Percentiles rank a stretch among this genome's conserved stretches.
Conservation (phyloP, 306 rosid genomes). For the Senna siamea region DNA sequence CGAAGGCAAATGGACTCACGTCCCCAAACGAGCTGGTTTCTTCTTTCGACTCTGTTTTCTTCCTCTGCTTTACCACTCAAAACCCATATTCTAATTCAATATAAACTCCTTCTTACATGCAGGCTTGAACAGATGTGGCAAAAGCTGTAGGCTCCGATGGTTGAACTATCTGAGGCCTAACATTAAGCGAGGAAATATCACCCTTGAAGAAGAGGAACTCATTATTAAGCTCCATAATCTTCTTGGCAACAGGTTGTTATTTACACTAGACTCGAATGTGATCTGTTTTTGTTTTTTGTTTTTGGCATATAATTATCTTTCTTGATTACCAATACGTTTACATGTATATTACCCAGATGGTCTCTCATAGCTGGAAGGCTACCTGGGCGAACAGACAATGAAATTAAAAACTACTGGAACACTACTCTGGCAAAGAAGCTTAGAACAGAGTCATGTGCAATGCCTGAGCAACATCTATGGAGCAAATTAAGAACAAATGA, state of each 20-base stretch:
- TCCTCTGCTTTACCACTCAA: no score
- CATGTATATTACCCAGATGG: not conserved
- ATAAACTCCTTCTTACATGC: not conserved
- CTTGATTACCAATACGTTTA: not conserved
- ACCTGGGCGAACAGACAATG: slow-evolving; percentile 24
- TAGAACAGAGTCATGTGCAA: not conserved
- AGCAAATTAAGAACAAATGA: not conserved
- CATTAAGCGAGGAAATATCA: slow-evolving; percentile 19
- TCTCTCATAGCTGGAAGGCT: slow-evolving; percentile 31
- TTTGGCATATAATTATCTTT: not conserved
- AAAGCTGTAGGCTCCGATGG: slow-evolving; percentile 33
- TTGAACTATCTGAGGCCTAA: slow-evolving; percentile 16
- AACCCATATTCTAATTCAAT: no score
- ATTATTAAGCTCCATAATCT: slow-evolving; percentile 20
- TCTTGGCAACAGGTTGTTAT: slow-evolving; percentile 12
- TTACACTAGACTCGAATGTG: no score
- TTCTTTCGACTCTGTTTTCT: no score
- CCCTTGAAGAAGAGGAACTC: slow-evolving; percentile 24
- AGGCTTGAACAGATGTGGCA: slow-evolving; percentile 26
- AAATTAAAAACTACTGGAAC: slow-evolving; percentile 30
- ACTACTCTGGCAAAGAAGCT: slow-evolving; percentile 12
- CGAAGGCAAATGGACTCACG: not conserved
- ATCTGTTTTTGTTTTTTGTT: not conserved
- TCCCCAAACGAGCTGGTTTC: slow-evolving; percentile 5
- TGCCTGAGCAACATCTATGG: not conserved